Conservation (phyloP, 768 basidiomycete species). For the Leccinum aurantiacum region DNA sequence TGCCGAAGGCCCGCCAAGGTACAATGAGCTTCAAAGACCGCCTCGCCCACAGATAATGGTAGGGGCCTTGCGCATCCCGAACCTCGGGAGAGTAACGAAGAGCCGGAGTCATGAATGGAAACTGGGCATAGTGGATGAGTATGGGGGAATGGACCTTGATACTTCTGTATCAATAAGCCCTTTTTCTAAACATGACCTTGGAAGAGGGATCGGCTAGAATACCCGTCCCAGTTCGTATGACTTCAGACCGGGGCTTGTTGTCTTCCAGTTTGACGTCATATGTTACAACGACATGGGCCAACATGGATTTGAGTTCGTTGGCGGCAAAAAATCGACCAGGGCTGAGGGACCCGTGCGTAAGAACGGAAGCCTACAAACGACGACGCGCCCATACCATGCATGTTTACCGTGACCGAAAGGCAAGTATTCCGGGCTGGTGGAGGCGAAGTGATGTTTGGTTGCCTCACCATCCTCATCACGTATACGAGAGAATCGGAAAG, state of each 20-base stretch:
- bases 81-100: too few species aligned
- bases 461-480: neutral
- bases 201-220: neutral
- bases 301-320: neutral
- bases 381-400: neutral
- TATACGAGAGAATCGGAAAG: neutral
- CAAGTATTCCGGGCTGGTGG: neutral
- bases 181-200: neutral
- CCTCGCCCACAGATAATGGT: too few species aligned
- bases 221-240: neutral
- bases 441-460: neutral
- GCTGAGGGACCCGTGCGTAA: neutral
- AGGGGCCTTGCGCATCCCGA: too few species aligned
- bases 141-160: neutral
- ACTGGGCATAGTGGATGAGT: too few species aligned
- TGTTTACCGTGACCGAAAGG: neutral
- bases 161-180: neutral
- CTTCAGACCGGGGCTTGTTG: neutral
- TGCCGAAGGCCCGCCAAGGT: too few species aligned
- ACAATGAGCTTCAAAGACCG: too few species aligned
- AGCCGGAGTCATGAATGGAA: too few species aligned
- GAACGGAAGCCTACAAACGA: neutral
- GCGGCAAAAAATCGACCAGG: conserved; percentile 15
- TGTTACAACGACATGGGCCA: neutral
- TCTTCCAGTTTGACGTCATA: neutral